Evolutionary conservation across 2,329 filamentous ascomycete genomes (phyloP).

Genomic region (Fusarium cyanostomum): DNA sequence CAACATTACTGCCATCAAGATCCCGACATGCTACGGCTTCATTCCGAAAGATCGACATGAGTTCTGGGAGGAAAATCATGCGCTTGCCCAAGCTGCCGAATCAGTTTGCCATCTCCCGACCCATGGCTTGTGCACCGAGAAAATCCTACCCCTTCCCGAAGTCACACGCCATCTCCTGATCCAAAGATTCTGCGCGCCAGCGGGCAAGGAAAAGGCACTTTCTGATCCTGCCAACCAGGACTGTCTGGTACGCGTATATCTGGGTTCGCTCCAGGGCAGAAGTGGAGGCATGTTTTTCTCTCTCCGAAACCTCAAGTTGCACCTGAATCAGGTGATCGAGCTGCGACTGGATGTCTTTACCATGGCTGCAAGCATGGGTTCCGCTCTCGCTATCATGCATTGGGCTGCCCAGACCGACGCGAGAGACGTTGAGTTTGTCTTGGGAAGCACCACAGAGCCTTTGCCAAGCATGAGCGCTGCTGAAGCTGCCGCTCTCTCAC

Average conservation of each 20-base stretch:
- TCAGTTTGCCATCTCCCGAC: too few species aligned
- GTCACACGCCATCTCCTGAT: conserved; percentile 33
- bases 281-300: conserved; percentile 34
- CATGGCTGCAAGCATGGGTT: conserved; percentile 38
- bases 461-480: not conserved
- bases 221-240: conserved; percentile 30
- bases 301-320: conserved; percentile 46
- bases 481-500: not conserved
- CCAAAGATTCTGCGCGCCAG: conserved; percentile 25
- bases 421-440: conserved; percentile 46
- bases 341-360: conserved; percentile 35
- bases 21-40: conserved; percentile 18
- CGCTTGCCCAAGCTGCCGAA: too few species aligned
- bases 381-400: conserved; percentile 46
- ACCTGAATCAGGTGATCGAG: conserved; percentile 44
- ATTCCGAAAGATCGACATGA: not conserved
- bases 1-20: not conserved
- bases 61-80: not conserved
- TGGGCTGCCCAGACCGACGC: conserved; percentile 45
- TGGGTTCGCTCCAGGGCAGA: conserved; percentile 18
- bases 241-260: conserved; percentile 36
- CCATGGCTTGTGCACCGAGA: too few species aligned
- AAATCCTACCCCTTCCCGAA: conserved; percentile 33
- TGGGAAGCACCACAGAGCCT: conserved; percentile 35
- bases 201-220: conserved; percentile 6